Evolutionary conservation across 805 yeast genomes (phyloP).

Genomic region (Lachancea meyersii): DNA sequence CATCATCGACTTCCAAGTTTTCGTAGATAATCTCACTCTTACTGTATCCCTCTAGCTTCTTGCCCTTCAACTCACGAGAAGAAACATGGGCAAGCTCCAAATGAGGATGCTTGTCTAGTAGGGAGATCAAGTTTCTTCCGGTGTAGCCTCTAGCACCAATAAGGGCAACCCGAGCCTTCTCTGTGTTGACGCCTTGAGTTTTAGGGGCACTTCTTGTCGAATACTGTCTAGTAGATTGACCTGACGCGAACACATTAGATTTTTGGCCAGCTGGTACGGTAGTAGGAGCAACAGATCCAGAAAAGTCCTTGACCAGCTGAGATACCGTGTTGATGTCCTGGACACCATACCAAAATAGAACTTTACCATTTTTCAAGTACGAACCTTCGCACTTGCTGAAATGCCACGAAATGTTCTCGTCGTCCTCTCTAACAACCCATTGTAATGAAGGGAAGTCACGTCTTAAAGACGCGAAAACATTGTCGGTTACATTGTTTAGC

Average conservation of each 20-base stretch:
- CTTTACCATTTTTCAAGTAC: conserved; percentile 79
- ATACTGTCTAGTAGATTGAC: conserved; percentile 44
- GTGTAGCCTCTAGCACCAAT: conserved; percentile 99
- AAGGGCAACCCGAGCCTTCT: conserved; percentile 72
- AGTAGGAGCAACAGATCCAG: conserved; percentile 30
- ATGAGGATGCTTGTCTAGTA: conserved; percentile 82
- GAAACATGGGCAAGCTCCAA: conserved; percentile 89
- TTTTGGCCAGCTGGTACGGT: conserved; percentile 10
- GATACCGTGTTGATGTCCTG: conserved; percentile 55
- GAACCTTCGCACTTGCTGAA: conserved; percentile 93
- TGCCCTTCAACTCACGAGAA: conserved; percentile 89
- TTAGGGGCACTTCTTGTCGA: conserved; percentile 54
- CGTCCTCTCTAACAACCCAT: conserved; percentile 89
- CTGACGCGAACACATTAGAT: conserved; percentile 42
- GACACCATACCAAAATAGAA: conserved; percentile 92
- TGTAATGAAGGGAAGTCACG: conserved; percentile 68
- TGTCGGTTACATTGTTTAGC: conserved; percentile 96
- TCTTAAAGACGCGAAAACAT: conserved; percentile 75
- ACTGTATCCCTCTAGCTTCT: conserved; percentile 78
- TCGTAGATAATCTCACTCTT: conserved; percentile 75
- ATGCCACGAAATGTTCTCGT: conserved; percentile 85
- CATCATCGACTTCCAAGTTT: conserved; percentile 82
- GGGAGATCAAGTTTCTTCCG: conserved; percentile 84
- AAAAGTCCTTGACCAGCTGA: conserved; percentile 54
- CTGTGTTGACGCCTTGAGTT: conserved; percentile 53